phyloP scores from a whole-genome alignment of 805 yeast species.

The Cyberlindnera meyerae region DNA sequence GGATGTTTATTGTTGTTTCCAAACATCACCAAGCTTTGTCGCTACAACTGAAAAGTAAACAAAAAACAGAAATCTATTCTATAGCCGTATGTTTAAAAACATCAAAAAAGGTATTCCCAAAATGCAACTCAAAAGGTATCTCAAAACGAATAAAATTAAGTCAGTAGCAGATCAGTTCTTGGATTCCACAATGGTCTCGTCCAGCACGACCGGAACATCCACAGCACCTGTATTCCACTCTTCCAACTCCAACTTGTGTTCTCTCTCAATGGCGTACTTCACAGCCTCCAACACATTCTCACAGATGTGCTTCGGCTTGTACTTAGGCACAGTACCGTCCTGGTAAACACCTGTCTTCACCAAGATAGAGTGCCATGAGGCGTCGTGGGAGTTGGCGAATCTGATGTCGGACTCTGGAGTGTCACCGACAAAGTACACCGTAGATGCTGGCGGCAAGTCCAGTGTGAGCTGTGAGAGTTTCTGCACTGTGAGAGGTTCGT shows the following conservation, averaged over 20 bases:
- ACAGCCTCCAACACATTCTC: constrained; percentile 79
- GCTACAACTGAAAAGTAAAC: no score
- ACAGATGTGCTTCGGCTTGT: constrained; percentile 70
- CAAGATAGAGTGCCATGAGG: constrained; percentile 77
- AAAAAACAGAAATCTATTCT: no score
- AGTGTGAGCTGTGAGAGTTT: constrained; percentile 39
- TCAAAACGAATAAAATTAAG: no score
- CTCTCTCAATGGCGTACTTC: constrained; percentile 76
- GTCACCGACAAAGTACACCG: constrained; percentile 86
- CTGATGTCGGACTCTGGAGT: constrained; percentile 87
- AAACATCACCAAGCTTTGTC: no score
- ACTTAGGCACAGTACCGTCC: constrained; percentile 73
- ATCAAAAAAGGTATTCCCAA: no score
- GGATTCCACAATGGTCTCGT: constrained; percentile 30
- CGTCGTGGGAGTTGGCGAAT: constrained; percentile 82
- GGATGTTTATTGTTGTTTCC: no score
- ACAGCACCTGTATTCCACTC: constrained; percentile 66
- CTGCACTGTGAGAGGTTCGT: constrained; percentile 43
- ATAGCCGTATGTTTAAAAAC: no score
- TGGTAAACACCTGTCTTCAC: constrained; percentile 87
- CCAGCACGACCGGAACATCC: constrained; percentile 47
- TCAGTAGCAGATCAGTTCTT: no score
- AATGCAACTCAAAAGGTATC: no score
- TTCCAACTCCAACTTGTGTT: constrained; percentile 62
- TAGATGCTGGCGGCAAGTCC: constrained; percentile 76